Base-by-base conservation (phyloP, 2,329 filamentous ascomycete species). In the Botrytis hyacinthi region DNA sequence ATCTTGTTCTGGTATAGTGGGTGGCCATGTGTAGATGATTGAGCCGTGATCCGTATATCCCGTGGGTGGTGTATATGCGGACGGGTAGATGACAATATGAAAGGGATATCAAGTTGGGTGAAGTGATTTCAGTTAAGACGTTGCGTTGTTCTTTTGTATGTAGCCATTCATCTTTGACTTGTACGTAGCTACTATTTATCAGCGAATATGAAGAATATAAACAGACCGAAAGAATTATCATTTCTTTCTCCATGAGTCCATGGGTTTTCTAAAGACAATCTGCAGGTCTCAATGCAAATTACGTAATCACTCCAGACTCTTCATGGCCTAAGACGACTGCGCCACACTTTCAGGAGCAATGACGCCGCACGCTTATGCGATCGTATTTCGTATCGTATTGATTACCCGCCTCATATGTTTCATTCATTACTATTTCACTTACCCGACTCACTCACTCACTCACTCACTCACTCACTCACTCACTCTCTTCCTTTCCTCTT, bases 281-380 rank as follows among this genome's bases (percentile, higher is more conserved):
- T n/a, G 26, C 12, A 14, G 4, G 48, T 18, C 26, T 29, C 51
- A 54, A 57, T 5, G 26, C 29, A 7, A 20, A 67, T 67, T 67
- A 67, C 22, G 26, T 67, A 67, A 67, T 67, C 22, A n/a, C 65
- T 32, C 26, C 35, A 37, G 35, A 37, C 35, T 37, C 35, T 67
- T 66, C 22, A 16, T 26, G 62, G 46, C 22, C 46, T 29, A 26
- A 54, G 35, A 70, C 16, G 22, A 44, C 67, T 70, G 54, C 29
- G 67, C 67, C 67, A 70, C 67, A 60, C 32, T 60, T 18, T 35
- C 12, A 46, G 22, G 26, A 29, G 46, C 63, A 54, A 54, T 66
- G 29, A 66, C 18, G 37, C 35, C 35, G 51, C 40, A 40, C 65
- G 65, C 65, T 68, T 68, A 40, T 26, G 10, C 44, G 4, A 14